These are phyloP conservation scores for Puccinia novopanici DNA, from an alignment of 1,284 basidiomycete species.

Conservation along the genomic window DNA sequence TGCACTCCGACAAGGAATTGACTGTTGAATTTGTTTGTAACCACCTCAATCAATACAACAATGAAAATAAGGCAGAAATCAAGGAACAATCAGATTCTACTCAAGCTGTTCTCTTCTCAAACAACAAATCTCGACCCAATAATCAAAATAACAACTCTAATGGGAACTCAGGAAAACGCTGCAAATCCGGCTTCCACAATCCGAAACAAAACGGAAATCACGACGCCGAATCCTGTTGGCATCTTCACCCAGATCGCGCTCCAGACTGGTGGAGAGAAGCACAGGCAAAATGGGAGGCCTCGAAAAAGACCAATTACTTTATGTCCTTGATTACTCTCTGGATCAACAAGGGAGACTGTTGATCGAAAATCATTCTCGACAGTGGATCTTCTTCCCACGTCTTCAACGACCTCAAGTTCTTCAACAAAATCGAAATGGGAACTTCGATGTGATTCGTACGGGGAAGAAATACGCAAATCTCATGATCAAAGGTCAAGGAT, in stretches of 20 bases:
- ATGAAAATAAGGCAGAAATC: too few species aligned
- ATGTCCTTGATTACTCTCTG: not conserved
- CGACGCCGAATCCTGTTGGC: not conserved
- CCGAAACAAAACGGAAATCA: not conserved
- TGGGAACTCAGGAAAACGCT: not conserved
- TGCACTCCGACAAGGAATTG: too few species aligned
- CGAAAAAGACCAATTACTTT: not conserved
- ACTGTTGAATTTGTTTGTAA: too few species aligned
- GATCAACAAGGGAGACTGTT: not conserved
- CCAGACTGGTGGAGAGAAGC: slow-evolving; percentile 1
- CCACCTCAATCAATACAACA: too few species aligned
- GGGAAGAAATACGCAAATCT: not conserved
- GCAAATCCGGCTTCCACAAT: not conserved
- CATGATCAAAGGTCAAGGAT: not conserved
- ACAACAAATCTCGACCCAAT: too few species aligned
- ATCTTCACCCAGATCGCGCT: not conserved
- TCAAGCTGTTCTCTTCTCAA: too few species aligned
- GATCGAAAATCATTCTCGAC: not conserved
- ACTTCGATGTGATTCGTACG: not conserved
- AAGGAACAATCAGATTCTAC: too few species aligned
- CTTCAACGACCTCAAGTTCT: not conserved
- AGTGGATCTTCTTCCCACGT: not conserved
- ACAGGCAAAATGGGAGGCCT: not conserved
- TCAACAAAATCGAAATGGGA: not conserved
- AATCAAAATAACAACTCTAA: too few species aligned